Percentiles rank a stretch among this genome's conserved stretches.
Conservation (phyloP, 2,329 filamentous ascomycete species). For the Claviceps capensis region DNA sequence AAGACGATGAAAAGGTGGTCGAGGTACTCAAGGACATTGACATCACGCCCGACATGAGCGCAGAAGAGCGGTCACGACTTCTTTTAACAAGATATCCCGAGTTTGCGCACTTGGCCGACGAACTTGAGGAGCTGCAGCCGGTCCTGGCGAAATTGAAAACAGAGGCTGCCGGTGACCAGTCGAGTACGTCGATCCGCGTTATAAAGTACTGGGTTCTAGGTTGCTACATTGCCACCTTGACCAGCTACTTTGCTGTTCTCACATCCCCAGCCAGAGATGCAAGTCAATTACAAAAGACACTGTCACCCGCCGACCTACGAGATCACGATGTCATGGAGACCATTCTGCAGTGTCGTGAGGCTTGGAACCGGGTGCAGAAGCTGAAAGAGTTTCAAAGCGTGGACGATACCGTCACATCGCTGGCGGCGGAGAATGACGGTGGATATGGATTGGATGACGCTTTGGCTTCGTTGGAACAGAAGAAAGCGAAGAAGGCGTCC, state of each 20-base stretch:
- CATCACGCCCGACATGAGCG: constrained; percentile 64
- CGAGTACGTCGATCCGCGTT: constrained; percentile 40
- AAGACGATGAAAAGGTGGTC: constrained; percentile 52
- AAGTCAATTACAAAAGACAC: constrained; percentile 38
- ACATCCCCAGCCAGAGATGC: constrained; percentile 59
- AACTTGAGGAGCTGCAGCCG: constrained; percentile 62
- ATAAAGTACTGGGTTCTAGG: constrained; percentile 70
- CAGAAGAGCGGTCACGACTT: constrained; percentile 61
- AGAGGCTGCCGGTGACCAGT: constrained; percentile 35
- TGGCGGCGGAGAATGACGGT: constrained; percentile 15
- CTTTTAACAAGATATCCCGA: constrained; percentile 79
- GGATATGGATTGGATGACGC: constrained; percentile 11
- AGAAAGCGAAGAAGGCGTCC: constrained; percentile 16
- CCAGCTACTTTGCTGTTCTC: constrained; percentile 91
- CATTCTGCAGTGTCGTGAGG: constrained; percentile 61
- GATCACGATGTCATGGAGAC: constrained; percentile 87
- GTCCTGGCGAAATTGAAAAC: constrained; percentile 45
- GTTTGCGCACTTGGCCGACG: constrained; percentile 72
- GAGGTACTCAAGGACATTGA: constrained; percentile 77
- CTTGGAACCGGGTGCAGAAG: constrained; percentile 64
- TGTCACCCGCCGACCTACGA: constrained; percentile 66
- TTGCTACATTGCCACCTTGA: constrained; percentile 73
- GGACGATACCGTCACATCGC: constrained; percentile 7
- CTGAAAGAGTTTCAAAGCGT: constrained; percentile 36
- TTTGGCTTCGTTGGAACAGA: constrained; percentile 10